phyloP scores from a whole-genome alignment of 1,139 yeast species.

The Kodamaea sp. region DNA sequence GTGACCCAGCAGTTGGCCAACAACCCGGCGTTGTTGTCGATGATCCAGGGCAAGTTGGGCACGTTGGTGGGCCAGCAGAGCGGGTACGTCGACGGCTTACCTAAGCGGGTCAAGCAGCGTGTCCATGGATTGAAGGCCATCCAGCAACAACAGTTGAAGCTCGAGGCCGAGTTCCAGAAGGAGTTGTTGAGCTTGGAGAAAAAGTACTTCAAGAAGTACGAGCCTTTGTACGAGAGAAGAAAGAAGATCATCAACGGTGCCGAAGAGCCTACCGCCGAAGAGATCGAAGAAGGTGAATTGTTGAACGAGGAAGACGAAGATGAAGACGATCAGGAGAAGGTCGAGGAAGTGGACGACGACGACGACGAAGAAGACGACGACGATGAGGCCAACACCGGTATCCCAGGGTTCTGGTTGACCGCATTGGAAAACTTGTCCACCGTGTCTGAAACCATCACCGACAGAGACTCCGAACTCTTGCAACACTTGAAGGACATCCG shows the following conservation, averaged over 20 bases:
- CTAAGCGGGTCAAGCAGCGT: slow-evolving; percentile 73
- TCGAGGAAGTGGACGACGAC: slow-evolving; percentile 38
- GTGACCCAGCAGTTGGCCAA: slow-evolving; percentile 55
- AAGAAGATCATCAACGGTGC: slow-evolving; percentile 70
- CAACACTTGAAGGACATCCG: slow-evolving; percentile 67
- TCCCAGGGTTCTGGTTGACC: slow-evolving; percentile 96
- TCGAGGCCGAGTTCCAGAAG: slow-evolving; percentile 90
- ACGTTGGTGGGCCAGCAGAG: slow-evolving; percentile 81
- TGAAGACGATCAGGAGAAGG: slow-evolving; percentile 24
- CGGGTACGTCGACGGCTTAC: slow-evolving; percentile 80
- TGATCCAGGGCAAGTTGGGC: slow-evolving; percentile 91
- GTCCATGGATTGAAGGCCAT: slow-evolving; percentile 83
- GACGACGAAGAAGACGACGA: slow-evolving; percentile 40
- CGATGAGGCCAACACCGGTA: slow-evolving; percentile 59
- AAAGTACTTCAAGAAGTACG: slow-evolving; percentile 70
- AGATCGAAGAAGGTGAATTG: slow-evolving; percentile 73
- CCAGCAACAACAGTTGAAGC: slow-evolving; percentile 75
- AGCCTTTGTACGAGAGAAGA: slow-evolving; percentile 78
- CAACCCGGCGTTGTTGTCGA: slow-evolving; percentile 76
- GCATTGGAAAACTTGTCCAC: slow-evolving; percentile 86
- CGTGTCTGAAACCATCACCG: slow-evolving; percentile 83
- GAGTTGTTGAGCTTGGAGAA: slow-evolving; percentile 87
- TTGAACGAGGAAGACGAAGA: slow-evolving; percentile 57
- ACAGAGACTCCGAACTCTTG: slow-evolving; percentile 86
- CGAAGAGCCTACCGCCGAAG: slow-evolving; percentile 76